Percentiles rank a stretch among this genome's conserved stretches.
These are phyloP conservation scores for Kwoniella sp. DNA, from an alignment of 768 basidiomycete genomes.

Conservation along the genomic window DNA sequence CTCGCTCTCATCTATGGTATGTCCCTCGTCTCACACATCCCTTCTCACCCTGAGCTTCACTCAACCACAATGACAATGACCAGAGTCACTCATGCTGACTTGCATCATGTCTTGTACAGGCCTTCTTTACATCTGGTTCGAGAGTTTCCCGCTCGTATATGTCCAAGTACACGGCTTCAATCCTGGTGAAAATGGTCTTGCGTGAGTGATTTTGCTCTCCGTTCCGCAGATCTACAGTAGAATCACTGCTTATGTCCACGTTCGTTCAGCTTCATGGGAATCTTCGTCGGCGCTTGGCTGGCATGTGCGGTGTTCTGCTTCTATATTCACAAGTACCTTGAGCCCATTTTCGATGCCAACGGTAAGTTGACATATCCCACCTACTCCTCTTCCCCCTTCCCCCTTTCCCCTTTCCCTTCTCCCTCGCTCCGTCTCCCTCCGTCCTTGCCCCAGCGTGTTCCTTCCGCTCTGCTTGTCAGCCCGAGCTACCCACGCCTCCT, in stretches of 20 bases:
- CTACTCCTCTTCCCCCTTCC: not conserved
- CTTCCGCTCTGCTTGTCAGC: no score
- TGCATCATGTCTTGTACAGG: not conserved
- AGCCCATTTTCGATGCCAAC: conserved; percentile 26
- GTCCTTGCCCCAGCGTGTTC: no score
- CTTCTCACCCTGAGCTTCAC: no score
- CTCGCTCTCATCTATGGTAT: conserved; percentile 41
- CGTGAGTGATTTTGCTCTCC: conserved; percentile 3
- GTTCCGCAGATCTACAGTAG: not conserved
- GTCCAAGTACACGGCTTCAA: conserved; percentile 20
- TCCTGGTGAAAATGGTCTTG: conserved; percentile 15
- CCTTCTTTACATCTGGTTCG: conserved; percentile 22
- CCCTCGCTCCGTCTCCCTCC: no score
- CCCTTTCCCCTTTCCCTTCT: no score
- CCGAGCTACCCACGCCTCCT: no score
- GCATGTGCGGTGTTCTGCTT: conserved; percentile 20
- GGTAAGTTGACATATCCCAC: not conserved
- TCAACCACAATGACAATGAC: not conserved
- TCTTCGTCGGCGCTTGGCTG: conserved; percentile 22
- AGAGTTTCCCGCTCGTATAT: conserved; percentile 16
- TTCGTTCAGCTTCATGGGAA: conserved; percentile 16
- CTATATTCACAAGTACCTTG: conserved; percentile 15
- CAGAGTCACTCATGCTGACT: not conserved
- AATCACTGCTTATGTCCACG: not conserved
- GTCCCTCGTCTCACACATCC: not conserved